A percentile compares a stretch with the other conserved stretches of the same genome.
Evolutionary conservation across 495 filamentous ascomycete species (phyloP).

Genomic region (Penicillium subrubescens): DNA sequence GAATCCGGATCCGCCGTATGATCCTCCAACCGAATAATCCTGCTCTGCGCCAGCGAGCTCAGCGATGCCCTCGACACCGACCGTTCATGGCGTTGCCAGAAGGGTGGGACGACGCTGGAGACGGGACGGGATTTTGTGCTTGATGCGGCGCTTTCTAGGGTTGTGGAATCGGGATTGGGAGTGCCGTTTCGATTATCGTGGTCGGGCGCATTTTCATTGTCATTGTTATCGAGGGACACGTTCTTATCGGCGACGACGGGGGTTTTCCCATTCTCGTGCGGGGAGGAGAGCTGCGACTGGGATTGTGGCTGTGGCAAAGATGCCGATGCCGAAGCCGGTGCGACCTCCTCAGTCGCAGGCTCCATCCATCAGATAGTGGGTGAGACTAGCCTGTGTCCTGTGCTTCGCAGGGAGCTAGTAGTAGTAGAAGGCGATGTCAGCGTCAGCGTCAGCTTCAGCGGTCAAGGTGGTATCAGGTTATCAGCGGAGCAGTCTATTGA

Average conservation of each 20-base stretch:
- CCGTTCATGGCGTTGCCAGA: conserved; percentile 52
- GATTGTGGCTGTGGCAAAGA: conserved; percentile 31
- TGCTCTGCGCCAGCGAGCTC: conserved; percentile 38
- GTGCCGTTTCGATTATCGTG: conserved; percentile 7
- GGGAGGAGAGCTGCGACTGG: conserved; percentile 31
- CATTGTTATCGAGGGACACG: background rate
- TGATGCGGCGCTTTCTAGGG: conserved; percentile 6
- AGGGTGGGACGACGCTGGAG: conserved; percentile 50
- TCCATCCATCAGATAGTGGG: conserved; percentile 52
- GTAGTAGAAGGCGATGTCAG: background rate
- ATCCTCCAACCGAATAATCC: conserved; percentile 67
- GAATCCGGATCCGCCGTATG: conserved; percentile 64
- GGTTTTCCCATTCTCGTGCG: conserved; percentile 2
- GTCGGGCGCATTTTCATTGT: conserved; percentile 3
- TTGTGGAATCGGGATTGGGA: conserved; percentile 6
- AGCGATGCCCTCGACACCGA: conserved; percentile 47
- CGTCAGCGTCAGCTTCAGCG: background rate
- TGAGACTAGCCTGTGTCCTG: background rate
- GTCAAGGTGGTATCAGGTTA: background rate
- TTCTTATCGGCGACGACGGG: conserved; percentile 4
- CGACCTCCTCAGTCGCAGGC: conserved; percentile 48
- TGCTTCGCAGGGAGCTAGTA: background rate
- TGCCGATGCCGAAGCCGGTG: conserved; percentile 35
- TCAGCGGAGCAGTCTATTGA: background rate
- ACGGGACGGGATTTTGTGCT: conserved; percentile 37